These are phyloP conservation scores for Saturnispora halmiae DNA, from an alignment of 805 yeast genomes.

Conservation along the genomic window DNA sequence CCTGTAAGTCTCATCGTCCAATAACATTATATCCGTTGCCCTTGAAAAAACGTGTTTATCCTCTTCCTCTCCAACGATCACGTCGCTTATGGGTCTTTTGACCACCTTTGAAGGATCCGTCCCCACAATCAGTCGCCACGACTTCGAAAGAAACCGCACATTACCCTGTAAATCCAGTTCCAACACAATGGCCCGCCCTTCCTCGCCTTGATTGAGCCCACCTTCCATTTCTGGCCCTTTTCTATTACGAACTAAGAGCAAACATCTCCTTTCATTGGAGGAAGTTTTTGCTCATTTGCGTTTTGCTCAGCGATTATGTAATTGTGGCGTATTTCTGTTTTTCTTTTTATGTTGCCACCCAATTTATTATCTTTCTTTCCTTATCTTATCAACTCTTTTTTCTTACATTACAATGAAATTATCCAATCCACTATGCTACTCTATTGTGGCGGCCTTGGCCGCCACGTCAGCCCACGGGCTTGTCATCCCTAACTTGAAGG, in stretches of 20 bases:
- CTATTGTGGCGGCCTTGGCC: conserved; percentile 15
- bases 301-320: conserved; percentile 1
- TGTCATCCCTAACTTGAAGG: conserved; percentile 17
- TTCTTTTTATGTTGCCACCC: neutral
- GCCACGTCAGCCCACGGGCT: conserved; percentile 15
- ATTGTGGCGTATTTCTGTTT: neutral
- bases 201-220: neutral
- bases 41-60: conserved; percentile 61
- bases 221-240: neutral
- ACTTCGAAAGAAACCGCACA: conserved; percentile 62
- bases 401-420: conserved; percentile 13
- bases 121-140: conserved; percentile 77
- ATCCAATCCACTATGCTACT: conserved; percentile 12
- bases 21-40: conserved; percentile 62
- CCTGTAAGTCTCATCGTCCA: conserved; percentile 68
- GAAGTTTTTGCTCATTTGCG: too few relatives aligned
- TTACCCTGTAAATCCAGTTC: conserved; percentile 77
- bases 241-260: neutral
- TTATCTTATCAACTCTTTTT: neutral
- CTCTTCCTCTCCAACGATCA: conserved; percentile 55
- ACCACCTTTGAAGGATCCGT: conserved; percentile 48
- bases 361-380: conserved; percentile 2
- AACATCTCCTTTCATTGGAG: too few relatives aligned
- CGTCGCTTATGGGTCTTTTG: conserved; percentile 46
- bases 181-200: conserved; percentile 48